Percentiles rank a stretch among this genome's conserved stretches.
These are phyloP conservation scores for Tulasnella sp. DNA, from an alignment of 768 basidiomycete genomes.

Conservation along the genomic window DNA sequence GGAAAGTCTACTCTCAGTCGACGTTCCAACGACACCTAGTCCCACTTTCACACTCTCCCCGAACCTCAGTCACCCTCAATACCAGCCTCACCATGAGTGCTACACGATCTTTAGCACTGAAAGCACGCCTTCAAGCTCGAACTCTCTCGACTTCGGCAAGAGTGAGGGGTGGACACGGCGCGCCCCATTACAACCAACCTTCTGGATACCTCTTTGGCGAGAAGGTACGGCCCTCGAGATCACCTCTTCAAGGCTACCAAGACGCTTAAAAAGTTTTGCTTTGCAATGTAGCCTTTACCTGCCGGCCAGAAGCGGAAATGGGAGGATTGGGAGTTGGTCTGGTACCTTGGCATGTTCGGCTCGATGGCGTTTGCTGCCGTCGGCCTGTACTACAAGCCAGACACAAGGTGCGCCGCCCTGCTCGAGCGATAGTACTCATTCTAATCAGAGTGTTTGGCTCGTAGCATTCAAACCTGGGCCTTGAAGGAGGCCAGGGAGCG, in stretches of 20 bases:
- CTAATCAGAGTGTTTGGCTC: slow-evolving; percentile 1
- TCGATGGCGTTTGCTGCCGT: slow-evolving; percentile 71
- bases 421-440: not conserved
- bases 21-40: not conserved
- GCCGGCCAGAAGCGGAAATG: slow-evolving; percentile 81
- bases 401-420: slow-evolving; percentile 66
- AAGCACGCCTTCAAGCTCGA: not conserved
- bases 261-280: not conserved
- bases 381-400: slow-evolving; percentile 86
- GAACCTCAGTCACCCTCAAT: not conserved
- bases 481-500: slow-evolving; percentile 81
- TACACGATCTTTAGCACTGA: not conserved
- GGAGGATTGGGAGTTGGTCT: slow-evolving; percentile 87
- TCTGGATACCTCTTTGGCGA: slow-evolving; percentile 85
- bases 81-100: not conserved
- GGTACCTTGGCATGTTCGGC: slow-evolving; percentile 91
- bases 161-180: slow-evolving; percentile 41
- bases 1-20: slow-evolving; percentile 18
- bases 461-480: slow-evolving; percentile 89
- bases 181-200: slow-evolving; percentile 85
- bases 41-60: not conserved
- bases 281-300: slow-evolving; percentile 56
- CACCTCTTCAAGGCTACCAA: not conserved
- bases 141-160: not conserved
- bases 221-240: slow-evolving; percentile 54